Evolutionary conservation across 176 grass and related monocot genomes (phyloP), one percentile per base, ranked within the genome.

Genomic region (Pharus latifolius): DNA sequence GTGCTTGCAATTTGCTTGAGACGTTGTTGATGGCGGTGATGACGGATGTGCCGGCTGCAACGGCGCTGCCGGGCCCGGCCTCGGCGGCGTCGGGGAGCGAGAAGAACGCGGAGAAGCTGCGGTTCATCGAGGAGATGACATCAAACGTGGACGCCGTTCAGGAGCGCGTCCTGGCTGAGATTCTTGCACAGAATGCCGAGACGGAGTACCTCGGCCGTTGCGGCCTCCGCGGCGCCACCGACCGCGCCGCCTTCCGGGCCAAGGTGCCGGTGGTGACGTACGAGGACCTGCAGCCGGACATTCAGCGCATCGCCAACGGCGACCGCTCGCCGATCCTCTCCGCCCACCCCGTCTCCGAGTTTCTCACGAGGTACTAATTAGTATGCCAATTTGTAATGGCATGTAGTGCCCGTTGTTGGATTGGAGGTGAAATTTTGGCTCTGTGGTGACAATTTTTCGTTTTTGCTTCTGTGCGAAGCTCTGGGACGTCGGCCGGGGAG

Each of bases 71-170:
- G 13, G 56, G 47, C 0, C 5, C 60, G 6, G 3, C 32, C 1
- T 28, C 33, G 0, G 63, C 70, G 0, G 24, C 75, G 6, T 33
- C 49, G 4, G 17, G 20, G 7, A 47, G 43, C 37, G 79, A 82
- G 8, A 86, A 79, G 73, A 46, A 87, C 49, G 66, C 31, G 1
- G 83, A 91, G 75, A 91, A 72, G 70, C 79, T 91, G 22, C 17
- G 60, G 75, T 87, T 91, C 28, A 87, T 91, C 49, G 88, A 91
- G 35, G 88, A 87, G 58, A 87, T 91, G 83, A 83, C 88, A 22
- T 50, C 82, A 1, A 27, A 77, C 76, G 70, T 68, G 0, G 88
- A 83, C 43, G 55, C 37, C 31, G 82, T 87, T 28, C 88, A 87
- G 72, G 58, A 73, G 70, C 48, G 76, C 49, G 70, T 91, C 10